Conservation (phyloP, 495 filamentous ascomycete genomes). For the Aspergillus asperescens region DNA sequence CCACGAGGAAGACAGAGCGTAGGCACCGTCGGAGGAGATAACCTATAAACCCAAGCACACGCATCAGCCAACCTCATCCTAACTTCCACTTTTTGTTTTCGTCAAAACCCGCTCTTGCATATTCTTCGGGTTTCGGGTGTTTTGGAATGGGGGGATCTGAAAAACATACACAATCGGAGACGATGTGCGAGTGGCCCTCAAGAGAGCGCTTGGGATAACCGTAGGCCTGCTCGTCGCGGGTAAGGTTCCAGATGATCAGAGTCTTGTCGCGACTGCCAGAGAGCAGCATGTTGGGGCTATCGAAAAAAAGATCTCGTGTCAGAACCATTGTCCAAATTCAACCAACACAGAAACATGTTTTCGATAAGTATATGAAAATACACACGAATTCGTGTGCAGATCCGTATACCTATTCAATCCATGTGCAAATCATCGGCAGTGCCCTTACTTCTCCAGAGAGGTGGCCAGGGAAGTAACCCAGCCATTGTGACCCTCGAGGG, state of each 20-base stretch:
- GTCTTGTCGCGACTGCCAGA: conserved; percentile 96
- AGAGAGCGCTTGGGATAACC: conserved; percentile 98
- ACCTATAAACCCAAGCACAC: conserved; percentile 55
- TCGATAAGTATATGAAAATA: conserved; percentile 12
- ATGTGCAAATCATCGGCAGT: conserved; percentile 16
- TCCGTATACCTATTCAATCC: conserved; percentile 6
- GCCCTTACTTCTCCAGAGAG: conserved; percentile 91
- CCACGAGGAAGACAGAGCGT: conserved; percentile 98
- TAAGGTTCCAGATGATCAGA: conserved; percentile 99
- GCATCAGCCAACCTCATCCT: conserved; percentile 30
- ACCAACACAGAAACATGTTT: conserved; percentile 15
- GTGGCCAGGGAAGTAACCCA: conserved; percentile 80
- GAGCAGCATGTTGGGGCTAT: conserved; percentile 98
- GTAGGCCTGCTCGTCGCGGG: conserved; percentile 94
- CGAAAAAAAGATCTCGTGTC: conserved; percentile 28
- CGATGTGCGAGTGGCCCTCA: conserved; percentile 98
- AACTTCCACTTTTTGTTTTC: conserved; percentile 13
- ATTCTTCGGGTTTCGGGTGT: neutral
- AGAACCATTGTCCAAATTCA: conserved; percentile 30
- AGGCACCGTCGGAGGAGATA: conserved; percentile 99
- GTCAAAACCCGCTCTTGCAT: neutral
- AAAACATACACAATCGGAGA: conserved; percentile 96
- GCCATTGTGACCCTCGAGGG: conserved; percentile 90
- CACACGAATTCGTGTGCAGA: conserved; percentile 5
- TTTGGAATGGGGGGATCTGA: conserved; percentile 11